phyloP scores from a whole-genome alignment of 2,329 filamentous ascomycete species.

The Ascochyta viciae-villosae region DNA sequence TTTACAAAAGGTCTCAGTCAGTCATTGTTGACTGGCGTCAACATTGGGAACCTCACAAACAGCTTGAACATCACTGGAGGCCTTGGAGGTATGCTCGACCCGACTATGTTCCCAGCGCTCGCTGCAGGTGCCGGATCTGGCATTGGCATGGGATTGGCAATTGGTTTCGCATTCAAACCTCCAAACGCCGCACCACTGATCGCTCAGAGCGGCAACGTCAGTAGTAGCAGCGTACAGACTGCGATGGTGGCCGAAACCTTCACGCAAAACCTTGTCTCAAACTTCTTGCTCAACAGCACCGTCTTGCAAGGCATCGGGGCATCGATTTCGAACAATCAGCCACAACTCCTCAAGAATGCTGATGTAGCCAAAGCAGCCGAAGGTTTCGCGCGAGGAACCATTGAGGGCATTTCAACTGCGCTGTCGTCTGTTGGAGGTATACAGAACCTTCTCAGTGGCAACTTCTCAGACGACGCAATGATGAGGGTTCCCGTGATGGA shows the following conservation, averaged over 20 bases:
- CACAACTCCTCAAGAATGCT: slow-evolving; percentile 15
- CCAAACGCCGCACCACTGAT: slow-evolving; percentile 10
- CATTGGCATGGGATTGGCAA: slow-evolving; percentile 33
- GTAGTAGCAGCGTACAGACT: slow-evolving; percentile 18
- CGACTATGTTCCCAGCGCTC: slow-evolving; percentile 28
- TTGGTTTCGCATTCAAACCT: slow-evolving; percentile 29
- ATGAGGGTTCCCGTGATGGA: slow-evolving; percentile 30
- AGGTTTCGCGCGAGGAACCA: slow-evolving; percentile 35
- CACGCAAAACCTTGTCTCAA: slow-evolving; percentile 29
- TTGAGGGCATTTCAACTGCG: slow-evolving; percentile 36
- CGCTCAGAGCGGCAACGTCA: slow-evolving; percentile 10
- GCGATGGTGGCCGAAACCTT: slow-evolving; percentile 31
- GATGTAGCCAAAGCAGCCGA: slow-evolving; percentile 33
- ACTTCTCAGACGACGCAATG: slow-evolving; percentile 27
- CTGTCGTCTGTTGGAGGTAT: slow-evolving; percentile 37
- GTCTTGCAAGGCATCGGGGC: slow-evolving; percentile 13
- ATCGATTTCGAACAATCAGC: slow-evolving; percentile 4
- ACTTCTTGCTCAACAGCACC: slow-evolving; percentile 35
- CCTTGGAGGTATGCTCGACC: slow-evolving; percentile 6
- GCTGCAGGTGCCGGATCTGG: slow-evolving; percentile 40
- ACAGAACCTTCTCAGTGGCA: slow-evolving; percentile 34
- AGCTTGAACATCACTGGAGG: slow-evolving; percentile 2
- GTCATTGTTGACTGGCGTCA: slow-evolving; percentile 30
- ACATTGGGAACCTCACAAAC: slow-evolving; percentile 23
- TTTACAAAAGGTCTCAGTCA: slow-evolving; percentile 38